Conservation (phyloP, 352 stramenopile genomes). For the Saprolegnia diclina region DNA sequence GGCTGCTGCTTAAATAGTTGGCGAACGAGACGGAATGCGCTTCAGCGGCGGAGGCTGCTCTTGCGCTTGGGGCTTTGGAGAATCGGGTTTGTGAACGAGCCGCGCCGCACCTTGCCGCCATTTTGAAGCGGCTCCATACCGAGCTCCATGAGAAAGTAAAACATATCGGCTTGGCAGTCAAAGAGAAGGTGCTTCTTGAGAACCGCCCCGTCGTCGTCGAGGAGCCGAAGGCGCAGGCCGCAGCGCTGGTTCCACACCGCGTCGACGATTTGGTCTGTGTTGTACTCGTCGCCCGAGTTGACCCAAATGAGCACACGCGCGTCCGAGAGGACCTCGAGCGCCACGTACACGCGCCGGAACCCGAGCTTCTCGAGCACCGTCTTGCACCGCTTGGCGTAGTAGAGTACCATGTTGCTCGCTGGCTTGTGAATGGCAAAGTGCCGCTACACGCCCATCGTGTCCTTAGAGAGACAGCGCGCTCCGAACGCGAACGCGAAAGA, state of each 20-base stretch:
- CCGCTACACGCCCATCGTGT: too few species aligned
- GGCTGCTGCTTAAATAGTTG: too few species aligned
- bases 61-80: neutral
- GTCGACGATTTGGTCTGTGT: conserved; percentile 22
- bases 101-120: conserved; percentile 20
- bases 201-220: neutral
- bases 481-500: too few species aligned
- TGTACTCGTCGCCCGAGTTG: conserved; percentile 15
- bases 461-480: too few species aligned
- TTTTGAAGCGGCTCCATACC: conserved; percentile 21
- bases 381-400: conserved; percentile 22
- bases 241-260: conserved; percentile 15
- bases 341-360: conserved; percentile 11
- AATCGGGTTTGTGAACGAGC: conserved; percentile 6
- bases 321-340: conserved; percentile 17
- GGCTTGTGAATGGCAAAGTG: neutral
- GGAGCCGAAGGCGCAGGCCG: neutral
- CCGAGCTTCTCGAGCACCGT: conserved; percentile 25
- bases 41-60: neutral
- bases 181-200: conserved; percentile 23
- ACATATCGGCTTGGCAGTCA: conserved; percentile 25
- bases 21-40: too few species aligned
- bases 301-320: neutral
- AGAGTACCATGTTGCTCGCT: conserved; percentile 5
- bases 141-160: conserved; percentile 25